phyloP scores from a whole-genome alignment of 1,284 basidiomycete species.

The Heterobasidion occidentale region DNA sequence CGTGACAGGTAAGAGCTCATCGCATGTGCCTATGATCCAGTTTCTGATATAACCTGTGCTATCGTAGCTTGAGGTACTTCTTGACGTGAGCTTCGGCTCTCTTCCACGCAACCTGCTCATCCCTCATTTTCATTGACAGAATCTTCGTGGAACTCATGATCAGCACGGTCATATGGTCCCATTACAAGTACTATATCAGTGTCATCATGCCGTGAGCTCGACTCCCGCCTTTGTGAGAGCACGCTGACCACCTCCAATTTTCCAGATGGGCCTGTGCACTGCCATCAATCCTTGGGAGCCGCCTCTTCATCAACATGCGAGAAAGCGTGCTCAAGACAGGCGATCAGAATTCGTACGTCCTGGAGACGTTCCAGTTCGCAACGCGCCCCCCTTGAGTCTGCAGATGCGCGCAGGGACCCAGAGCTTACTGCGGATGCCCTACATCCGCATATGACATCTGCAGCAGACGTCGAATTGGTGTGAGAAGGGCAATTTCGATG shows the following conservation, averaged over 20 bases:
- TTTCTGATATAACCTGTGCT: background rate
- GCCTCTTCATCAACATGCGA: constrained; percentile 13
- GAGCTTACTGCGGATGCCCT: background rate
- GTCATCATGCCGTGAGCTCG: constrained; percentile 20
- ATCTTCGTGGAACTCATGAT: constrained; percentile 16
- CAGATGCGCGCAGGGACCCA: background rate
- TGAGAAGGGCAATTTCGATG: too few species aligned
- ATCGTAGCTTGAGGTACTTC: constrained; percentile 14
- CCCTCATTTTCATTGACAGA: constrained; percentile 7
- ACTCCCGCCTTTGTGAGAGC: background rate
- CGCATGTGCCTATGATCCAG: background rate
- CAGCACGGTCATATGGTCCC: constrained; percentile 18
- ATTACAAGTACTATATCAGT: constrained; percentile 16
- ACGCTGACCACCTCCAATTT: background rate
- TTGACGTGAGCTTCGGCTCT: constrained; percentile 7
- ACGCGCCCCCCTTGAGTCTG: background rate
- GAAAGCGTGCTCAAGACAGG: background rate
- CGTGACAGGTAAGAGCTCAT: constrained; percentile 11
- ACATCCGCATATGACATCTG: background rate
- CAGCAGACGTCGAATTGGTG: too few species aligned
- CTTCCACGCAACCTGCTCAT: background rate
- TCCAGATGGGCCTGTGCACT: constrained; percentile 18
- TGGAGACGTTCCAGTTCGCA: background rate
- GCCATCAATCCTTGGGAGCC: constrained; percentile 13
- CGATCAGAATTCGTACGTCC: background rate